Evolutionary conservation across 108 stramenopile genomes (phyloP), one percentile per base, ranked within the genome.

Genomic region (Thalassiosira profunda): DNA sequence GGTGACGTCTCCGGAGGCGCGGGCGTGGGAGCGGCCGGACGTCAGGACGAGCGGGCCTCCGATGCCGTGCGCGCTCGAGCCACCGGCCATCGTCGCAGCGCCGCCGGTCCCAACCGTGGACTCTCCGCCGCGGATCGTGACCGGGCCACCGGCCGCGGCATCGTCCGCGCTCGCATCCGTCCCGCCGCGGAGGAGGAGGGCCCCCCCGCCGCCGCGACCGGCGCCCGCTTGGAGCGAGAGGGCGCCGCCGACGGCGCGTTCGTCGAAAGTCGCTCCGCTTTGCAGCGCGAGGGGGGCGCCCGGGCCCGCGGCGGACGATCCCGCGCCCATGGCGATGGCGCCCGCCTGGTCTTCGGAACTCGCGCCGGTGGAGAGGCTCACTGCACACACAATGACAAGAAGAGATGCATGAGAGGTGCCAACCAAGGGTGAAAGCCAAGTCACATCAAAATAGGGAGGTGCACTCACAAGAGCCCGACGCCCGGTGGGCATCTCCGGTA

Each of bases 1-100:
- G 24, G 28, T 59, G 10, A 76, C 44, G 9, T 67, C 72, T 10
- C 81, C 79, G 5, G 69, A 62, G 4, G 34, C 23, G 2, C n/a
- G 14, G 14, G 9, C n/a, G n/a, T 35, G 44, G 5, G 52, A 46
- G 7, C 62, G 48, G 5, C 72, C 72, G 35, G 72, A 63, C n/a
- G 41, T 14, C 2, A 74, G 63, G n/a, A 37, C 15, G 42, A 74
- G 41, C 11, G 21, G 30, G 5, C 72, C 72, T 5, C 49, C 61
- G 49, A 18, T 41, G 25, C 26, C n/a, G 10, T 25, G 11, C 10
- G 21, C 21, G 36, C 33, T 63, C 10, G 51, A 41, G 17, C 65
- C 65, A 31, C 52, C 65, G 5, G 52, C 23, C 10, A 66, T 66
- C 30, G 33, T 21, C 8, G 55, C 51, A 2, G 14, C 12, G 8